Percentiles rank a stretch among this genome's conserved stretches.
phyloP scores from a whole-genome alignment of 805 yeast genomes.

The Candida ulmi region DNA sequence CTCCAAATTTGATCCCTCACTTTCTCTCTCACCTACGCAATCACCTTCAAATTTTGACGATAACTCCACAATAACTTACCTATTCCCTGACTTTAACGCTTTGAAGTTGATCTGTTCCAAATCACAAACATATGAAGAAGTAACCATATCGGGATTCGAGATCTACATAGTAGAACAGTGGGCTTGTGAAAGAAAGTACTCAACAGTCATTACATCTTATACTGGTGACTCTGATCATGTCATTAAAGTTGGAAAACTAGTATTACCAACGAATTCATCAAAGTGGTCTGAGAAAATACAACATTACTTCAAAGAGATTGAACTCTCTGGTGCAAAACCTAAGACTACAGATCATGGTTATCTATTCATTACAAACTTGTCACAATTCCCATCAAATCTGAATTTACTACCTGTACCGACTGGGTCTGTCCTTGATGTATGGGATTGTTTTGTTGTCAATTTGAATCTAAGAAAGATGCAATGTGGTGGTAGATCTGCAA shows the following conservation, averaged over 20 bases:
- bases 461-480: conserved; percentile 69
- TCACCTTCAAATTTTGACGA: background rate
- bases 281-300: conserved; percentile 39
- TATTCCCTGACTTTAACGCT: conserved; percentile 56
- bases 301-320: conserved; percentile 59
- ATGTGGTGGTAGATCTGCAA: conserved; percentile 83
- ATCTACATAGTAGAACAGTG: conserved; percentile 93
- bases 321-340: conserved; percentile 61
- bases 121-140: conserved; percentile 39
- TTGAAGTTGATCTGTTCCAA: conserved; percentile 38
- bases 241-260: conserved; percentile 55
- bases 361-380: conserved; percentile 76
- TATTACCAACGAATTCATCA: conserved; percentile 33
- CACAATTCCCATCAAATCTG: conserved; percentile 70
- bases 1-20: background rate
- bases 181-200: conserved; percentile 67
- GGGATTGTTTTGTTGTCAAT: conserved; percentile 60
- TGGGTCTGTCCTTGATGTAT: conserved; percentile 44
- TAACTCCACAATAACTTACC: conserved; percentile 15
- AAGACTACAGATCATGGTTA: conserved; percentile 56
- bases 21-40: background rate
- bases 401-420: conserved; percentile 64
- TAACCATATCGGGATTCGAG: conserved; percentile 70
- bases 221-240: conserved; percentile 77
- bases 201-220: conserved; percentile 69